A percentile compares a stretch with the other conserved stretches of the same genome.
phyloP scores from a whole-genome alignment of 83 land plant species.

The Thuja plicata region DNA sequence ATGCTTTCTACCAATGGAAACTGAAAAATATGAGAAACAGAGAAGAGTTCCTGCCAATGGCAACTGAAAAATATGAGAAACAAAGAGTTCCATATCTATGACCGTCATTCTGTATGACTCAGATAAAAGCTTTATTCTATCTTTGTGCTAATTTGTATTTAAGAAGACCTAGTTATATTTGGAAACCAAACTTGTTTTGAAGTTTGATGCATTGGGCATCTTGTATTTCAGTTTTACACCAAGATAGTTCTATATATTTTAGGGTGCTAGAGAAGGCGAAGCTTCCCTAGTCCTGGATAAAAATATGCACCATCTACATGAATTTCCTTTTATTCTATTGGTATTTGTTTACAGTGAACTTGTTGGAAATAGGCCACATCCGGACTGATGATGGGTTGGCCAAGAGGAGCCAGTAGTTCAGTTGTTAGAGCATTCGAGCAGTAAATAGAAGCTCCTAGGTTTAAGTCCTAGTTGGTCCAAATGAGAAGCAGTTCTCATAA shows the following conservation, averaged over 20 bases:
- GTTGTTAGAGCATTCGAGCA: no score
- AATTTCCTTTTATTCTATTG: not conserved
- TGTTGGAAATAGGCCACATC: no score
- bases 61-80: not conserved
- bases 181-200: not conserved
- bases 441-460: no score
- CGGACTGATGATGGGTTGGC: no score
- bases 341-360: not conserved
- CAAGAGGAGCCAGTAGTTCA: no score
- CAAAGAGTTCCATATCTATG: no score
- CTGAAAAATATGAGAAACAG: not conserved
- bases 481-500: no score
- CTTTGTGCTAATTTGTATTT: not conserved
- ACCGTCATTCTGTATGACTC: not conserved
- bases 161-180: not conserved
- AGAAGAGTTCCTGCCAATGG: not conserved
- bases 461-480: no score
- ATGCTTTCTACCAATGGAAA: not conserved
- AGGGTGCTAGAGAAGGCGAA: not conserved
- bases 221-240: not conserved
- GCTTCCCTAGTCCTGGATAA: not conserved
- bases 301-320: not conserved
- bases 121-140: not conserved
- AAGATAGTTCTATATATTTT: not conserved
- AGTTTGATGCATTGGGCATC: not conserved